phyloP scores from a whole-genome alignment of 2,329 filamentous ascomycete genomes.

The Penicillium sp. region DNA sequence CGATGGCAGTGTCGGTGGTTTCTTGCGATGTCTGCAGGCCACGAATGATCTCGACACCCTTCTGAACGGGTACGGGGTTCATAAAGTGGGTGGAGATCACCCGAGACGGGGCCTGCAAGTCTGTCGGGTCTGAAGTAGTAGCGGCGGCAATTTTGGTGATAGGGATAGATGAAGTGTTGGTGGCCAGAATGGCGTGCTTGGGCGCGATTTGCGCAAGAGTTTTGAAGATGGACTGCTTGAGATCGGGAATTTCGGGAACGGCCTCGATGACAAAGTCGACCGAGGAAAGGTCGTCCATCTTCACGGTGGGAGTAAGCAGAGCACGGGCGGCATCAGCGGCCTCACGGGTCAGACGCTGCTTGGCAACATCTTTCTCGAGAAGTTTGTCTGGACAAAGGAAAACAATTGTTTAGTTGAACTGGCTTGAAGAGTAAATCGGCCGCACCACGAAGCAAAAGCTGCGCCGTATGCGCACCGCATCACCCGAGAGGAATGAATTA shows the following conservation, averaged over 20 bases:
- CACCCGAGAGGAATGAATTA: conserved; percentile 33
- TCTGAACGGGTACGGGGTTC: conserved; percentile 96
- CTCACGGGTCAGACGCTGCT: conserved; percentile 75
- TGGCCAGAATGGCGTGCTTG: conserved; percentile 82
- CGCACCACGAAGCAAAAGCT: neutral
- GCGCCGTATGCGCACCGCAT: too few species aligned
- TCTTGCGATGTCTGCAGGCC: conserved; percentile 81
- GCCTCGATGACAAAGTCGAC: conserved; percentile 98
- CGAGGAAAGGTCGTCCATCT: conserved; percentile 69
- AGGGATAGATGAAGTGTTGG: conserved; percentile 97
- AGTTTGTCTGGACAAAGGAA: conserved; percentile 65
- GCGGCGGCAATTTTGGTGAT: conserved; percentile 93
- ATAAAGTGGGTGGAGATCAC: conserved; percentile 98
- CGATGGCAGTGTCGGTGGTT: conserved; percentile 75
- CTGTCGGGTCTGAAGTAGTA: conserved; percentile 69
- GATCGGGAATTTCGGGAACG: conserved; percentile 80
- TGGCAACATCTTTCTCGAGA: conserved; percentile 84
- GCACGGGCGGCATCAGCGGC: conserved; percentile 68
- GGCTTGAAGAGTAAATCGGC: neutral
- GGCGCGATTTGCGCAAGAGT: conserved; percentile 75
- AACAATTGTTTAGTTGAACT: too few species aligned
- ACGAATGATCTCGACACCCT: conserved; percentile 95
- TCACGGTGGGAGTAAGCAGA: conserved; percentile 63
- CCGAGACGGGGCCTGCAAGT: conserved; percentile 74
- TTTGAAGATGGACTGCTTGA: conserved; percentile 85